Conservation (phyloP, 305 asterid species). For the Striga hermonthica region DNA sequence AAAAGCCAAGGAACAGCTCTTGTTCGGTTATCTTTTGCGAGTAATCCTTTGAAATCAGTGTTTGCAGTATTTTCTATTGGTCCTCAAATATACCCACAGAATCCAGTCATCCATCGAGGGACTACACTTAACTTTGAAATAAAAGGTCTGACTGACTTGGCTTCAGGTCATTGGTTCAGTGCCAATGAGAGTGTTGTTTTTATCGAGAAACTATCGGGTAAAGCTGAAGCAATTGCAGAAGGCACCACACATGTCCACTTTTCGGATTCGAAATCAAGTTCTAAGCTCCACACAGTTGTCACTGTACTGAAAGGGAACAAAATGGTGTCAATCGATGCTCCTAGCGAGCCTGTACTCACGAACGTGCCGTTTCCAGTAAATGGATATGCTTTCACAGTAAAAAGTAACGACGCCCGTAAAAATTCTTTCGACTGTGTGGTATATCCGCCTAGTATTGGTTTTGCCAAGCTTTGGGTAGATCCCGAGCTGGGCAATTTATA, state of each 20-base stretch:
- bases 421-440: conserved; percentile 54
- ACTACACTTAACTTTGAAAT: conserved; percentile 51
- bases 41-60: conserved; percentile 55
- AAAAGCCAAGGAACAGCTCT: conserved; percentile 71
- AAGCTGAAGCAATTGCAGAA: conserved; percentile 70
- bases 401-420: conserved; percentile 37
- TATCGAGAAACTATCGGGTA: conserved; percentile 59
- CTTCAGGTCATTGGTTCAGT: conserved; percentile 71
- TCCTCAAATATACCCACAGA: conserved; percentile 68
- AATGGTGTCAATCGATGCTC: conserved; percentile 55
- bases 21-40: conserved; percentile 46
- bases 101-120: conserved; percentile 65
- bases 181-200: conserved; percentile 52
- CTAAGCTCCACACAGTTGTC: conserved; percentile 60
- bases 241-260: conserved; percentile 56
- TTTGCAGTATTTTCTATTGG: conserved; percentile 67
- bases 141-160: conserved; percentile 52
- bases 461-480: conserved; percentile 69
- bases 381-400: conserved; percentile 69
- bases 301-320: conserved; percentile 54
- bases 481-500: conserved; percentile 42
- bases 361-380: conserved; percentile 65
- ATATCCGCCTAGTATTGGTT: conserved; percentile 65
- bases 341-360: conserved; percentile 51
- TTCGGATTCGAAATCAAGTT: conserved; percentile 39